Percentiles rank a stretch among this genome's conserved stretches.
These are phyloP conservation scores for Ascoidea tarda DNA, from an alignment of 805 yeast species.

Conservation along the genomic window DNA sequence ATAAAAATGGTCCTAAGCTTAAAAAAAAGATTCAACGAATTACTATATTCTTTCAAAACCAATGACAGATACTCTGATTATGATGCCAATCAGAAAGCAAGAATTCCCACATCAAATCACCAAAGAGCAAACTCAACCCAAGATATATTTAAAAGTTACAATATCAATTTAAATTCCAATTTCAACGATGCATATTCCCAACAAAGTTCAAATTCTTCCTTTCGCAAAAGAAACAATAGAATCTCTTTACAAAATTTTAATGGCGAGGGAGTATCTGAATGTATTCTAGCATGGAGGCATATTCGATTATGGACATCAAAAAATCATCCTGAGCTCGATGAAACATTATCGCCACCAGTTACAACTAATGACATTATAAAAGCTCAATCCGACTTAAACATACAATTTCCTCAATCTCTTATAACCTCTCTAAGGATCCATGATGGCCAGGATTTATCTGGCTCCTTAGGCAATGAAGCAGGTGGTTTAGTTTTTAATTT, in stretches of 20 bases:
- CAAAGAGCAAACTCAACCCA: not conserved
- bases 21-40: conserved; percentile 10
- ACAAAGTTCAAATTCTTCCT: conserved; percentile 8
- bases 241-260: not conserved
- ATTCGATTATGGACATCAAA: conserved; percentile 72
- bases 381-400: conserved; percentile 69
- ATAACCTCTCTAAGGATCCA: conserved; percentile 68
- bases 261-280: conserved; percentile 44
- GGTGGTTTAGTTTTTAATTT: conserved; percentile 72
- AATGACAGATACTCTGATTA: conserved; percentile 17
- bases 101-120: conserved; percentile 10
- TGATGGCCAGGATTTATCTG: conserved; percentile 82
- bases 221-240: no score
- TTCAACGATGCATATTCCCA: not conserved
- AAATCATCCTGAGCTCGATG: conserved; percentile 69
- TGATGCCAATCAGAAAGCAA: conserved; percentile 23
- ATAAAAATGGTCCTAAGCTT: conserved; percentile 16
- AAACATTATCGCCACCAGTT: conserved; percentile 66
- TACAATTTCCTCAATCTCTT: conserved; percentile 68
- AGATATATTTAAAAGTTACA: conserved; percentile 3
- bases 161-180: conserved; percentile 7
- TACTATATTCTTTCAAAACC: conserved; percentile 9
- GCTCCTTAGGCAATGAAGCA: conserved; percentile 45
- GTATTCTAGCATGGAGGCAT: conserved; percentile 75
- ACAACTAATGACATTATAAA: conserved; percentile 69